Base-by-base conservation (phyloP, 2,329 filamentous ascomycete genomes). In the Penicillium sp. region DNA sequence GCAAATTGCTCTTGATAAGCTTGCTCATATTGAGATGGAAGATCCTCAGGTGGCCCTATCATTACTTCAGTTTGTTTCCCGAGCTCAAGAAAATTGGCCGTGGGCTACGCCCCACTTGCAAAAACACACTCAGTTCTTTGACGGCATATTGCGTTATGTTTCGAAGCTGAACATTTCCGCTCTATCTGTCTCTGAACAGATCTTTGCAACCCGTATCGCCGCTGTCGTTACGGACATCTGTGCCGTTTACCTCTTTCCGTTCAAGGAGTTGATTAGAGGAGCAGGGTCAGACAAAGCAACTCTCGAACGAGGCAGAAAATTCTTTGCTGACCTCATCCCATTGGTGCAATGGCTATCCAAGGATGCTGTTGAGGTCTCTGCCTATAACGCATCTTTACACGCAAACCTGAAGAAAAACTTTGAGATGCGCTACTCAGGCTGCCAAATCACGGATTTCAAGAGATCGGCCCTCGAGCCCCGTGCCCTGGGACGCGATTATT, bases 71-170 rank as follows among this genome's bases (percentile, higher is more conserved):
- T 97, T 97, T 70, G 85, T 97, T 33, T 87, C 90, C 2, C 86
- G 89, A 2, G 90, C 93, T 4, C 92, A 97, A 68, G 94, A 96
- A 71, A 90, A 92, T 68, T 97, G 93, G 93, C 89, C 92, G 1
- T 96, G 93, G 91, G 92, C 91, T 1, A 92, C 95, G 52, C 88
- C 90, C 52, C 87, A 89, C 34, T 78, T 96, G 31, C 85, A 89
- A 57, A 87, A 87, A 55, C 89, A 96, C 65, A 81, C 83, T 0
- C 79, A 80, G 0, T 93, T 96, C 66, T 82, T 97, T 52, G 80
- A 85, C 37, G 84, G 85, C 51, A 81, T 96, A 16, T 83, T 90
- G 16, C 80, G 82, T 3, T 94, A 91, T 69, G 82, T 94, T 29
- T 77, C 80, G 9, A 86, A 83, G 58, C 71, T 83, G 3, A 81